Base-by-base conservation (phyloP, 345 rosid species). In the Gossypioides kirkii region DNA sequence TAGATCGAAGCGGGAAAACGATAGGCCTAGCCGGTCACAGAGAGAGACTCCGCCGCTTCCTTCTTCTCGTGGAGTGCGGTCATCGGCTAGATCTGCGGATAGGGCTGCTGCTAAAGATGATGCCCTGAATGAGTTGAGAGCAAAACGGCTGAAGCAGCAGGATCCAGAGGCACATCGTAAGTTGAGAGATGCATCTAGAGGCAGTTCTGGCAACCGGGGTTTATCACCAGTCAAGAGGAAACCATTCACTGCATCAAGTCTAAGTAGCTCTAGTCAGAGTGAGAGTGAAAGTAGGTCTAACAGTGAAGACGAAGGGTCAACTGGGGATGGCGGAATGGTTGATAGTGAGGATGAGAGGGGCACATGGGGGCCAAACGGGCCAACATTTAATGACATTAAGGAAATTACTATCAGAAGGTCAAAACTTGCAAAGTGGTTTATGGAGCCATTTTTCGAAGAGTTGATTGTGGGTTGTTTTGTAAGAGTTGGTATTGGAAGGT, bases 371-470 rank as follows among this genome's bases (percentile, higher is more conserved):
- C 87, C 94, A 0, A 80, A 83, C 62, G 80, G 80, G 50, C 97
- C 86, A 18, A 80, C 88, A 32, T 93, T 82, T 80, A 98, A 91
- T 69, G 99, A 96, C 74, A 75, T 93, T 25, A 90, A 80, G 77
- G 97, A 93, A 78, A 86, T 96, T 63, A 96, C 97, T 4, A 89
- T 93, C 23, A 87, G 92, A 66, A 85, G 98, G 74, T 86, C 99
- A 62, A 93, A 93, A 79, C 99, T 96, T 76, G 93, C 86, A 2
- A 96, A 90, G 80, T 96, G 98, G 99, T 72, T 93, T 55, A 93
- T 96, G 98, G 98, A 96, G 83, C 99, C 99, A 22, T 96, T 95
- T 86, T 96, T 96, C 69, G 99, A 96, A 66, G 98, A 93, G 81
- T 81, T 96, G 82, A 93, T 96, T 69, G 91, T 93, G 50, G 97